Conservation (phyloP, 352 stramenopile genomes). For the Globisporangium perplexum region DNA sequence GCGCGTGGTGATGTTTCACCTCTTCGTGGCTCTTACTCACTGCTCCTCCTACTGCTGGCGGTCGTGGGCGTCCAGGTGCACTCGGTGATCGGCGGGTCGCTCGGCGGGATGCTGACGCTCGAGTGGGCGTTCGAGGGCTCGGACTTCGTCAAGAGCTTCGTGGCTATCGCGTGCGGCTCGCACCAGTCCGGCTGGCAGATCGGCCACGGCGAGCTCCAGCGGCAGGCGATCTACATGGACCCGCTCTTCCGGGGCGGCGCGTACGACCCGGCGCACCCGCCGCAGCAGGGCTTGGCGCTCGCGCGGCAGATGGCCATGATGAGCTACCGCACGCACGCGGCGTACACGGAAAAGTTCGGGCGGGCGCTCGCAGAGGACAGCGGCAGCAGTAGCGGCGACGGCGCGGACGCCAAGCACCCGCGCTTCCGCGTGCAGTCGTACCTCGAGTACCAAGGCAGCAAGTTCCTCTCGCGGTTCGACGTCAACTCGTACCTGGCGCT, state of each 20-base stretch:
- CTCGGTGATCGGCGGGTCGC: constrained; percentile 93
- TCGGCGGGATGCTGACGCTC: constrained; percentile 97
- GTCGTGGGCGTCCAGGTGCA: constrained; percentile 21
- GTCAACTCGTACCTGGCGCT: constrained; percentile 94
- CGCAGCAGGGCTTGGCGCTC: constrained; percentile 81
- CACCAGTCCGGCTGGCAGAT: constrained; percentile 96
- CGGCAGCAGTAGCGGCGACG: constrained; percentile 13
- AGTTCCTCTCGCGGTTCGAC: constrained; percentile 95
- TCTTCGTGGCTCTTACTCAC: too few species aligned
- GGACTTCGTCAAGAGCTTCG: constrained; percentile 84
- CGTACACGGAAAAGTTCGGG: constrained; percentile 93
- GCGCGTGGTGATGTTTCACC: too few species aligned
- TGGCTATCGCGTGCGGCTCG: constrained; percentile 93
- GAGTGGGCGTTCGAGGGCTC: constrained; percentile 91
- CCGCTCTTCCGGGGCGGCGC: constrained; percentile 83
- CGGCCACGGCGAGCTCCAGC: constrained; percentile 92
- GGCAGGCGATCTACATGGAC: constrained; percentile 95
- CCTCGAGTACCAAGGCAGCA: constrained; percentile 90
- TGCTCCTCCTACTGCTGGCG: too few species aligned
- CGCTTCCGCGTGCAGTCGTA: constrained; percentile 85
- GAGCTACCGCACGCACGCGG: constrained; percentile 91
- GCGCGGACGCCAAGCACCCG: constrained; percentile 12
- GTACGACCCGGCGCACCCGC: constrained; percentile 63
- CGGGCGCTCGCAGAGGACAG: constrained; percentile 32
- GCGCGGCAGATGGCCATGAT: constrained; percentile 97